A percentile compares a stretch with the other conserved stretches of the same genome.
Evolutionary conservation across 2,329 filamentous ascomycete genomes (phyloP).

Genomic region (Fusarium protoensiforme): DNA sequence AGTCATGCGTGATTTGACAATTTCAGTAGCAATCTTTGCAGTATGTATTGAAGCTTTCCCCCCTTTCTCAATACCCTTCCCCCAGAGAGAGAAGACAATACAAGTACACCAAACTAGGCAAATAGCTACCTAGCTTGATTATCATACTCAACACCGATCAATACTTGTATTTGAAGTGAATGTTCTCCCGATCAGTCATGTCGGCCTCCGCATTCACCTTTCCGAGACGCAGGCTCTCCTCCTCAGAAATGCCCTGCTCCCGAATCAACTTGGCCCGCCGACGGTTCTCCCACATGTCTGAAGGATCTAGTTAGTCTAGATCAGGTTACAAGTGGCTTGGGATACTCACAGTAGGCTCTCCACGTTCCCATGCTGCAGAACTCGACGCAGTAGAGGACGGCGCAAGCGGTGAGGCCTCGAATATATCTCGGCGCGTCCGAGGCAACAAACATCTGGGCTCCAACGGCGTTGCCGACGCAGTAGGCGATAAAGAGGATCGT

Average conservation of each 20-base stretch:
- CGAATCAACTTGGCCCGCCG: neutral
- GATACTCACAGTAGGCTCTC: neutral
- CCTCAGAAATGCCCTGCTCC: constrained; percentile 4
- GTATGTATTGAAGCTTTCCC: no score
- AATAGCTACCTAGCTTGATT: no score
- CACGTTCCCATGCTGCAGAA: neutral
- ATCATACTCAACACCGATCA: neutral
- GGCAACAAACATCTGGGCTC: constrained; percentile 23
- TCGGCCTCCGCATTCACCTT: constrained; percentile 41
- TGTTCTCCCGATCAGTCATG: constrained; percentile 41
- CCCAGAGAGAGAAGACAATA: no score
- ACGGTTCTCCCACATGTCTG: neutral
- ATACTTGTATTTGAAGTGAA: constrained; percentile 38
- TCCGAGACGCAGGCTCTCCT: constrained; percentile 40
- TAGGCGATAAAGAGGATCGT: constrained; percentile 38
- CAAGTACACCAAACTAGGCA: no score
- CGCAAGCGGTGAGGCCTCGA: neutral
- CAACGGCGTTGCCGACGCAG: constrained; percentile 37
- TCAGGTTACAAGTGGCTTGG: fast-evolving
- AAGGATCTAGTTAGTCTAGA: neutral
- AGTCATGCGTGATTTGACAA: no score
- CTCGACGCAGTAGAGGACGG: neutral
- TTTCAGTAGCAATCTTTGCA: no score
- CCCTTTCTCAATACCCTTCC: no score
- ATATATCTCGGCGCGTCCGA: neutral